phyloP scores from a whole-genome alignment of 345 rosid genomes.

The Theobroma cacao region DNA sequence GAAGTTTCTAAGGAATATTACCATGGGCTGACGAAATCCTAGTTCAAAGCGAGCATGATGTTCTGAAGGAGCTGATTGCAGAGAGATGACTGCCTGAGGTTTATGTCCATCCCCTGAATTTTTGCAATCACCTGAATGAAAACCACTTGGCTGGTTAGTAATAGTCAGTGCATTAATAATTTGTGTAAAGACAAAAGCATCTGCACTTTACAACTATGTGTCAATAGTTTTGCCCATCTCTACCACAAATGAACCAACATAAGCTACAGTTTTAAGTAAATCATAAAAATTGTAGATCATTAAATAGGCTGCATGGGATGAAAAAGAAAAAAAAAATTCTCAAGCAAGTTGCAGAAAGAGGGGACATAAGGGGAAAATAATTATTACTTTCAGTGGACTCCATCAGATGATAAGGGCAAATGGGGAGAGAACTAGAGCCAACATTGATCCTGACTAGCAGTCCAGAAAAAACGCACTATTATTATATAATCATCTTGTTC shows the following conservation, averaged over 20 bases:
- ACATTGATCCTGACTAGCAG: neutral
- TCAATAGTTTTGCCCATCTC: too few relatives aligned
- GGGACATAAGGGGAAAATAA: neutral
- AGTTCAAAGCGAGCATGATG: constrained; percentile 46
- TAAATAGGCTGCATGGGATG: neutral
- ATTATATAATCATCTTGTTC: neutral
- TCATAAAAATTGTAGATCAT: neutral
- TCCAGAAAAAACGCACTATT: neutral
- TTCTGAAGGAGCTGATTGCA: constrained; percentile 52
- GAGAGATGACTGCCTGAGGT: constrained; percentile 42
- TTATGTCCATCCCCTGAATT: constrained; percentile 45
- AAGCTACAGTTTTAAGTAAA: neutral
- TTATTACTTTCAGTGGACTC: neutral
- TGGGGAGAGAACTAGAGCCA: neutral
- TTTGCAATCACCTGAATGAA: constrained; percentile 56
- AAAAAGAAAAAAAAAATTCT: neutral
- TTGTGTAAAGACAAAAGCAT: neutral
- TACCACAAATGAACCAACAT: neutral
- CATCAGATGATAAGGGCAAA: neutral
- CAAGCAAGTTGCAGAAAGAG: neutral
- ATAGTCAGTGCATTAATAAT: constrained; percentile 1
- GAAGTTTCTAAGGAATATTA: constrained; percentile 16
- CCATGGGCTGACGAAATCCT: constrained; percentile 73
- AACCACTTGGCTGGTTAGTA: constrained; percentile 12
- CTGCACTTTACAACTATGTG: neutral